Conservation (phyloP, 2,329 filamentous ascomycete species). For the Graphiopsis chlorocephala region DNA sequence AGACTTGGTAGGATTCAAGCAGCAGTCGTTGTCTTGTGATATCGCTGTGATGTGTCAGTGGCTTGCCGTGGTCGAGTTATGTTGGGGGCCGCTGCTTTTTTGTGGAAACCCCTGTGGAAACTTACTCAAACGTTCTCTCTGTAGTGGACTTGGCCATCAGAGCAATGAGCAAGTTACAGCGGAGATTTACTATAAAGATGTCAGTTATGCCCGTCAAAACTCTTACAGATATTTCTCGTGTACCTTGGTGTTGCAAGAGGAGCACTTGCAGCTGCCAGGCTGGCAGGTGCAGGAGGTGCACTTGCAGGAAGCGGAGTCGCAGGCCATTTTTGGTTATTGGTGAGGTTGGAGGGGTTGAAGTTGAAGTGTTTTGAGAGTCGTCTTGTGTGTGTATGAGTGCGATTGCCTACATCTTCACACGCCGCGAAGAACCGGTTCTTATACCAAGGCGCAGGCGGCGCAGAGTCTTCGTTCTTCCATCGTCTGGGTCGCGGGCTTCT, state of each 20-base stretch:
- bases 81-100: background rate
- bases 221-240: background rate
- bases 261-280: conserved; percentile 2
- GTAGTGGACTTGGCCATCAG: background rate
- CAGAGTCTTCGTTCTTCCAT: background rate
- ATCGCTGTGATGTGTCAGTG: background rate
- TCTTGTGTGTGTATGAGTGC: background rate
- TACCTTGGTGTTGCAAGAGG: conserved; percentile 8
- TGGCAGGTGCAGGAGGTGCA: background rate
- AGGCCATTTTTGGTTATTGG: background rate
- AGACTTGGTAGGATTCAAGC: background rate
- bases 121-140: background rate
- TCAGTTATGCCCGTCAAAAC: background rate
- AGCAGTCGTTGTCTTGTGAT: background rate
- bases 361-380: background rate
- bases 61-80: background rate
- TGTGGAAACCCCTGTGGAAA: background rate
- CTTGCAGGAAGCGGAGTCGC: background rate
- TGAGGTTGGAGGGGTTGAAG: background rate
- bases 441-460: background rate
- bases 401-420: background rate
- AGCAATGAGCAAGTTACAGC: background rate
- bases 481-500: too few species aligned
- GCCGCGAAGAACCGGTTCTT: background rate
- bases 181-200: background rate